phyloP scores from a whole-genome alignment of 345 rosid species.

The Boechera divaricarpa region DNA sequence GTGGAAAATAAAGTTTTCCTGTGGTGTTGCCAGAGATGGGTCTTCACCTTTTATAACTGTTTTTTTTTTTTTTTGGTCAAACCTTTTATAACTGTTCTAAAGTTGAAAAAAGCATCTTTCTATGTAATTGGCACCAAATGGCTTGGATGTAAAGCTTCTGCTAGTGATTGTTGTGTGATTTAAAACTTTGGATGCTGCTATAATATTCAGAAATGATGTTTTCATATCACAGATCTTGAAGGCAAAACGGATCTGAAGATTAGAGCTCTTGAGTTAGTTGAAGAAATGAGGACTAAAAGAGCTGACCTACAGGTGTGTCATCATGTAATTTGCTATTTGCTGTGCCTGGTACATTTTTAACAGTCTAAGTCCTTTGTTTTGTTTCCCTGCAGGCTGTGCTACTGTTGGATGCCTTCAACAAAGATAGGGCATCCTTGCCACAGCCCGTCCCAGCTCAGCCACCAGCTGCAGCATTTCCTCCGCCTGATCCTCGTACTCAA shows the following conservation, averaged over 20 bases:
- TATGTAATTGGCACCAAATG: background rate
- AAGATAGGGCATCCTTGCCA: constrained; percentile 96
- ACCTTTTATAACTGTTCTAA: background rate
- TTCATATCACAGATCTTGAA: constrained; percentile 68
- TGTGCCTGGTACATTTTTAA: constrained; percentile 12
- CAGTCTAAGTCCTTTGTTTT: constrained; percentile 20
- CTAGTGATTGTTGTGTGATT: constrained; percentile 12
- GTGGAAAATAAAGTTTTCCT: background rate
- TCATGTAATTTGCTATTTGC: constrained; percentile 25
- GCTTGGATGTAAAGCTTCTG: constrained; percentile 19
- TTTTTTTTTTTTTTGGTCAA: too few relatives aligned
- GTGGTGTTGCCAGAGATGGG: constrained; percentile 23
- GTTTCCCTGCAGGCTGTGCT: constrained; percentile 70
- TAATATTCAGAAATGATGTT: constrained; percentile 20
- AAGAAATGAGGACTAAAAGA: constrained; percentile 89
- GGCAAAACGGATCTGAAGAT: constrained; percentile 94
- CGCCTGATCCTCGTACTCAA: constrained; percentile 91
- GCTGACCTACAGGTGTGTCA: constrained; percentile 87
- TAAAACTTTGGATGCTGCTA: constrained; percentile 12
- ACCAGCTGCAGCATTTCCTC: constrained; percentile 69
- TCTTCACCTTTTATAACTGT: background rate
- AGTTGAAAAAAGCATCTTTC: background rate
- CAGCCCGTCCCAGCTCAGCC: constrained; percentile 82
- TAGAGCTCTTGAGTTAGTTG: constrained; percentile 86
- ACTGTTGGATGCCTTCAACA: constrained; percentile 97